Evolutionary conservation across 2,329 filamentous ascomycete genomes (phyloP).

Genomic region (Cercospora citrullina): DNA sequence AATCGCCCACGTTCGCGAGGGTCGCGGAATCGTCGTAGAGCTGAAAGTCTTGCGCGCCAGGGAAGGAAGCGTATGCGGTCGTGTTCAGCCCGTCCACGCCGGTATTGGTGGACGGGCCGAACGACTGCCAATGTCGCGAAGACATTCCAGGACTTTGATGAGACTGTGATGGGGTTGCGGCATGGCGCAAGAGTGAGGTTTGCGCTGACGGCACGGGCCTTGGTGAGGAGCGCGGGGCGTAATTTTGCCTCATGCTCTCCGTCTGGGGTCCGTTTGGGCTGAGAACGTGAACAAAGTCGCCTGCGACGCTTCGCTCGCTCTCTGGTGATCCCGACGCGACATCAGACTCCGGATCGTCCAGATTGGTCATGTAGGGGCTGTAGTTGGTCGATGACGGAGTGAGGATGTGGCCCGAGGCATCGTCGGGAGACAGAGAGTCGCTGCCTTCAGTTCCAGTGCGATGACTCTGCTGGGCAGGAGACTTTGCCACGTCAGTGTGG

Average conservation of each 20-base stretch:
- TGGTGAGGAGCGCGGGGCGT: slow-evolving; percentile 16
- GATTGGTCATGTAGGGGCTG: slow-evolving; percentile 15
- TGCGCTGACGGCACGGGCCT: slow-evolving; percentile 4
- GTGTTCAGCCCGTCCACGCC: slow-evolving; percentile 19
- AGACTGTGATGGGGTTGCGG: slow-evolving; percentile 4
- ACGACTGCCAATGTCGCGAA: slow-evolving; percentile 16
- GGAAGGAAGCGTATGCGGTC: slow-evolving; percentile 9
- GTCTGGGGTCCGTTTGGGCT: slow-evolving; percentile 11
- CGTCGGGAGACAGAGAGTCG: slow-evolving; percentile 29
- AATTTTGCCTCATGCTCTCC: slow-evolving; percentile 17
- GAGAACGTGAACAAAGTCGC: slow-evolving; percentile 28
- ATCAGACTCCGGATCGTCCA: slow-evolving; percentile 24
- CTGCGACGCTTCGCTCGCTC: slow-evolving; percentile 20
- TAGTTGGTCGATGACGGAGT: slow-evolving; percentile 30
- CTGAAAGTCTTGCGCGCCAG: slow-evolving; percentile 8
- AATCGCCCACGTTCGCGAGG: slow-evolving; percentile 9
- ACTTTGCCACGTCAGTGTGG: slow-evolving; percentile 16
- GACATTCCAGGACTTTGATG: slow-evolving; percentile 9
- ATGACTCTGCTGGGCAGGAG: slow-evolving; percentile 21
- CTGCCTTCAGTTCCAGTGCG: slow-evolving; percentile 17
- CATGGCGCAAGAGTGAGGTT: not conserved
- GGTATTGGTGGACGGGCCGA: slow-evolving; percentile 13
- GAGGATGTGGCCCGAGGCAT: slow-evolving; percentile 23
- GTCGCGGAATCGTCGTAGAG: slow-evolving; percentile 15
- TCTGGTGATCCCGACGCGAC: slow-evolving; percentile 24